These are phyloP conservation scores for Rhodotorula diobovata DNA, from an alignment of 768 basidiomycete species.

Conservation along the genomic window DNA sequence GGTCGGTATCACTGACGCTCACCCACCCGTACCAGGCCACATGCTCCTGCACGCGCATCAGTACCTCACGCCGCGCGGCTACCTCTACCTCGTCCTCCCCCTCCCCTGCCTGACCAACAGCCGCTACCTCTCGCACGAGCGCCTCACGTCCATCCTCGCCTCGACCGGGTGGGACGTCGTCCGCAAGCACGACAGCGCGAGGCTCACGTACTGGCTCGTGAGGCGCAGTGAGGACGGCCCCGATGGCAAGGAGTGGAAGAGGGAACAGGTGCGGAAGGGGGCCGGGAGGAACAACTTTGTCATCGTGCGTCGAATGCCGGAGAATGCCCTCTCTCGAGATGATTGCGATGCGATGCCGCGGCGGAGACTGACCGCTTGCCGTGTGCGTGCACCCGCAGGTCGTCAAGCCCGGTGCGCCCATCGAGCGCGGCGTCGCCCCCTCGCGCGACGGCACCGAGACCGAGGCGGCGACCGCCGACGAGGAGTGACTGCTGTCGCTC, in stretches of 20 bases:
- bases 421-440: not conserved
- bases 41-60: constrained; percentile 39
- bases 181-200: constrained; percentile 34
- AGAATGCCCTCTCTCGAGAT: too few species aligned
- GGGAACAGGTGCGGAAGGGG: constrained; percentile 31
- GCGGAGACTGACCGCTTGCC: too few species aligned
- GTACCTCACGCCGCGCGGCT: constrained; percentile 37
- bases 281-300: constrained; percentile 40
- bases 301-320: constrained; percentile 9
- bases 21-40: constrained; percentile 16
- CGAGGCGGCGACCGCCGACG: too few species aligned
- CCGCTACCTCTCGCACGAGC: constrained; percentile 37
- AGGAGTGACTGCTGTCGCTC: not conserved
- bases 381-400: not conserved
- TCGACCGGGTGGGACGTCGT: constrained; percentile 35
- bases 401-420: constrained; percentile 8
- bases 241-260: constrained; percentile 36
- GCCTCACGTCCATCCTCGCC: constrained; percentile 26
- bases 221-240: not conserved
- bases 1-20: too few species aligned
- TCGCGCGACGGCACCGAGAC: too few species aligned
- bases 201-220: constrained; percentile 41
- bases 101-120: constrained; percentile 42
- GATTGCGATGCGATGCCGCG: too few species aligned
- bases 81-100: constrained; percentile 43